A percentile compares a stretch with the other conserved stretches of the same genome.
Evolutionary conservation across 371 early-diverging fungal species (phyloP).

Genomic region (Parasitella parasitica): DNA sequence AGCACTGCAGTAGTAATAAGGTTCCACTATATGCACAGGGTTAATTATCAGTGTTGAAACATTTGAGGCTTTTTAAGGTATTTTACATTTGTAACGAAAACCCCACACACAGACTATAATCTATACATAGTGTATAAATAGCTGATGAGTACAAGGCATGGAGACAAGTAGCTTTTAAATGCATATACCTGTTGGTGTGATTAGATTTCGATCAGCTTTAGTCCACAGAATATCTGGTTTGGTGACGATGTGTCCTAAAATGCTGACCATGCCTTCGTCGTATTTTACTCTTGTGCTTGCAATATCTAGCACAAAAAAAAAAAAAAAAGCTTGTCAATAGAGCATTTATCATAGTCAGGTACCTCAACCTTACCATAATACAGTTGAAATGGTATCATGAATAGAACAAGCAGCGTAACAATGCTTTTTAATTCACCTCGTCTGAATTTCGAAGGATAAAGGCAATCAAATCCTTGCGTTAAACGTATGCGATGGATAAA

Average conservation of each 20-base stretch:
- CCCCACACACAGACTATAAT: slow-evolving; percentile 38
- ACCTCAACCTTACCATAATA: slow-evolving; percentile 47
- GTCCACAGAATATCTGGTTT: slow-evolving; percentile 49
- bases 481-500: slow-evolving; percentile 34
- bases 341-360: background rate
- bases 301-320: slow-evolving; percentile 22
- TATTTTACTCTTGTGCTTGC: slow-evolving; percentile 50
- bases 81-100: slow-evolving; percentile 53
- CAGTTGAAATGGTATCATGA: slow-evolving; percentile 52
- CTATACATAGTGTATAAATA: background rate
- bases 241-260: slow-evolving; percentile 28
- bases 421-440: slow-evolving; percentile 51
- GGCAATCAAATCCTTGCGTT: slow-evolving; percentile 37
- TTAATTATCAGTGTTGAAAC: background rate
- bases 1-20: slow-evolving; percentile 49
- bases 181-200: slow-evolving; percentile 46
- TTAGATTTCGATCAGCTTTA: slow-evolving; percentile 33
- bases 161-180: background rate
- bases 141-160: background rate
- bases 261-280: slow-evolving; percentile 42
- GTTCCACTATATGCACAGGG: slow-evolving; percentile 32
- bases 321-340: background rate
- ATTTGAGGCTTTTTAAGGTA: background rate
- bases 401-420: slow-evolving; percentile 36
- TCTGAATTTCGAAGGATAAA: slow-evolving; percentile 26